These are phyloP conservation scores for Hevea brasiliensis DNA, from an alignment of 345 rosid genomes.

Conservation along the genomic window DNA sequence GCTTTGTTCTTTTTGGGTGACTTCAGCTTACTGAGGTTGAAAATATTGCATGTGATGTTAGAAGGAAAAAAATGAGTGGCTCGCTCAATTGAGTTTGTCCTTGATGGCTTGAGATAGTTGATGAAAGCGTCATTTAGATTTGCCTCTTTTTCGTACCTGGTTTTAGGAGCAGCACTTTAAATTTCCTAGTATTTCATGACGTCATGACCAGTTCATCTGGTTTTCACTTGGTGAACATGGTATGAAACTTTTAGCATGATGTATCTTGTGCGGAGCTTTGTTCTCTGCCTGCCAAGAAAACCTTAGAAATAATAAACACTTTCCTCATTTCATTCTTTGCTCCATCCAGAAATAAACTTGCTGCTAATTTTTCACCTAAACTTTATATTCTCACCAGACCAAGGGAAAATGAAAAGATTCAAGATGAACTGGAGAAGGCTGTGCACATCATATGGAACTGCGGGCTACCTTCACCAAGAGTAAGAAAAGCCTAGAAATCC, in stretches of 20 bases:
- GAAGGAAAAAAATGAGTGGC: too few relatives aligned
- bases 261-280: background rate
- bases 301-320: background rate
- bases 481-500: conserved; percentile 31
- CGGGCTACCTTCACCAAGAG: conserved; percentile 89
- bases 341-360: background rate
- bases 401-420: conserved; percentile 60
- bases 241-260: background rate
- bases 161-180: background rate
- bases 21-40: background rate
- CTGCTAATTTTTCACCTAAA: background rate
- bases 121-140: too few relatives aligned
- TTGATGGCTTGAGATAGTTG: background rate
- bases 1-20: background rate
- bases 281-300: background rate
- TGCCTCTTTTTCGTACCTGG: background rate
- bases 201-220: too few relatives aligned
- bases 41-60: background rate
- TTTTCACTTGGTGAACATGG: background rate
- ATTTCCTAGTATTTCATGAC: background rate
- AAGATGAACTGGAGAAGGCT: conserved; percentile 72
- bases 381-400: conserved; percentile 49
- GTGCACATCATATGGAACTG: conserved; percentile 91
- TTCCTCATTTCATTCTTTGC: background rate
- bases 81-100: background rate